A percentile compares a stretch with the other conserved stretches of the same genome.
Conservation (phyloP, 2,329 filamentous ascomycete species). For the Pseudogymnoascus sp. region DNA sequence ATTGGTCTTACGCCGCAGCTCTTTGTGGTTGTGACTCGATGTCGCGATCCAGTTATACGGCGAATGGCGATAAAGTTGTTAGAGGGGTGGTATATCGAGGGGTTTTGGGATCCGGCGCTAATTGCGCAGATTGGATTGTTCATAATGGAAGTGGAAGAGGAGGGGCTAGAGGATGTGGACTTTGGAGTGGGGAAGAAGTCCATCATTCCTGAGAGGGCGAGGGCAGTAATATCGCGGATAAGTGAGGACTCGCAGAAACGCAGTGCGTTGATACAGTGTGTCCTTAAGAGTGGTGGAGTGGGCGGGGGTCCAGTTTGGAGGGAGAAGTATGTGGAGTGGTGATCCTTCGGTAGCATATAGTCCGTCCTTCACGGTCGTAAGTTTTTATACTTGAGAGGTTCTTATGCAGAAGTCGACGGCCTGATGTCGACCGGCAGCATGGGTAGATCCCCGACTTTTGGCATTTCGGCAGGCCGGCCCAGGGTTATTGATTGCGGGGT, state of each 20-base stretch:
- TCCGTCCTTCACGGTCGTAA: too few relatives aligned
- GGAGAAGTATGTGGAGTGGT: constrained; percentile 4
- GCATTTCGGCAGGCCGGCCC: neutral
- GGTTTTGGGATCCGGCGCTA: constrained; percentile 15
- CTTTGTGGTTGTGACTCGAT: constrained; percentile 15
- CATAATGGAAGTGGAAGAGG: constrained; percentile 23
- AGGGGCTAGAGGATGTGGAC: constrained; percentile 14
- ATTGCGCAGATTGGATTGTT: constrained; percentile 17
- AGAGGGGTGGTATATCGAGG: constrained; percentile 17
- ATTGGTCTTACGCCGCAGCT: constrained; percentile 20
- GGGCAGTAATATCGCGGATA: constrained; percentile 8
- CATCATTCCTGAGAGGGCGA: neutral
- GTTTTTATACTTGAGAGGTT: neutral
- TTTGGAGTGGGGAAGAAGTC: neutral
- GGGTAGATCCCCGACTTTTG: neutral
- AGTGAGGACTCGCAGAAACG: constrained; percentile 5
- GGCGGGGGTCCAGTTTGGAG: constrained; percentile 8
- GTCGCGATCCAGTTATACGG: constrained; percentile 19
- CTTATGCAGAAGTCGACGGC: neutral
- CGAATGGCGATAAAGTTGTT: constrained; percentile 20
- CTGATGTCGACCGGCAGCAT: neutral
- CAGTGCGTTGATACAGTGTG: constrained; percentile 1
- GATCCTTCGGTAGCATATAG: neutral
- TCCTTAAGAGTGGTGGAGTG: constrained; percentile 3
- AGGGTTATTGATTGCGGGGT: neutral